Conservation (phyloP, 2,329 filamentous ascomycete species). For the Fusarium protoensiforme region DNA sequence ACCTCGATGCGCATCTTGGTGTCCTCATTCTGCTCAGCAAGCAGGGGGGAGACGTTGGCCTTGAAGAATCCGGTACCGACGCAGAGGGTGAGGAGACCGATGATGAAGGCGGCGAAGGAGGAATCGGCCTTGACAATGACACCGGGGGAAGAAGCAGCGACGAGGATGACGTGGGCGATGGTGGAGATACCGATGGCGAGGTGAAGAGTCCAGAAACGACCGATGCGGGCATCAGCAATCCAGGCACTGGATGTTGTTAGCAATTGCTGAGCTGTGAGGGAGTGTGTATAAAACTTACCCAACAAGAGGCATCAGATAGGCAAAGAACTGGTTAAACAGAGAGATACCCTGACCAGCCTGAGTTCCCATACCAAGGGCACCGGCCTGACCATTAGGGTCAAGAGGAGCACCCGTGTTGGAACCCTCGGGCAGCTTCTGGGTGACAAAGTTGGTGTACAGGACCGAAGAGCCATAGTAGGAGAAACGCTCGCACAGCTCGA, state of each 20-base stretch:
- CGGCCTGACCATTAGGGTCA: conserved; percentile 50
- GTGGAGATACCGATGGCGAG: conserved; percentile 74
- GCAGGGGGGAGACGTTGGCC: conserved; percentile 78
- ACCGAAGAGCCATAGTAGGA: conserved; percentile 80
- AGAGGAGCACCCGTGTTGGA: conserved; percentile 64
- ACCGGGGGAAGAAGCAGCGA: conserved; percentile 70
- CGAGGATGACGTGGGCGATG: conserved; percentile 73
- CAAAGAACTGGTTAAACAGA: conserved; percentile 70
- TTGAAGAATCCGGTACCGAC: conserved; percentile 85
- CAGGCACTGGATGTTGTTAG: conserved; percentile 52
- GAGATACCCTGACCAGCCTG: conserved; percentile 61
- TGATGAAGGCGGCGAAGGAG: conserved; percentile 74
- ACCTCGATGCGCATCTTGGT: conserved; percentile 67
- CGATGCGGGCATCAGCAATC: conserved; percentile 76
- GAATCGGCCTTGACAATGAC: conserved; percentile 69
- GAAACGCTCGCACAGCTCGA: conserved; percentile 81
- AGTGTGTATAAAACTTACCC: conserved; percentile 52
- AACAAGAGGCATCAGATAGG: conserved; percentile 68
- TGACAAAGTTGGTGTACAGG: conserved; percentile 76
- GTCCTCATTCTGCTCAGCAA: conserved; percentile 76
- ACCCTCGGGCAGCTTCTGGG: conserved; percentile 62
- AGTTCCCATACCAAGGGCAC: conserved; percentile 69
- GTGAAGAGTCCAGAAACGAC: conserved; percentile 79
- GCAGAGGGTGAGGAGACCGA: conserved; percentile 66
- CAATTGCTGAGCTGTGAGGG: neutral